Conservation (phyloP, 2,329 filamentous ascomycete species). For the Huntiella abstrusa region DNA sequence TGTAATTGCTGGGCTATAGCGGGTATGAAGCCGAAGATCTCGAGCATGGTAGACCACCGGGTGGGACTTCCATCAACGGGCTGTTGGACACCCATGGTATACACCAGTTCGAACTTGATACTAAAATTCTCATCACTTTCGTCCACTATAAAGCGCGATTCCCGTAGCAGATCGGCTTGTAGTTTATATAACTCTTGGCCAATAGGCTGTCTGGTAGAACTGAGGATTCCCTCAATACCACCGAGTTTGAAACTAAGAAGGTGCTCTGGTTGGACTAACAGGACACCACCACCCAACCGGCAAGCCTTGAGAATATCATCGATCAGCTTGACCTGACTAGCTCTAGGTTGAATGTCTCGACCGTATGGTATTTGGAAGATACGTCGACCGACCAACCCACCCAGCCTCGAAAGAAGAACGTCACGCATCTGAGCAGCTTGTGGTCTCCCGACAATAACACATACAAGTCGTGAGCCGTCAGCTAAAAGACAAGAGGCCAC, state of each 20-base stretch:
- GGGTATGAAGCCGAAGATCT: conserved; percentile 28
- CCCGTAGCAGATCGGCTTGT: conserved; percentile 25
- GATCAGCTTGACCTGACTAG: conserved; percentile 21
- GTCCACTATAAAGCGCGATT: conserved; percentile 38
- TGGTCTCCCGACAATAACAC: conserved; percentile 42
- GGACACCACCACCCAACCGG: conserved; percentile 28
- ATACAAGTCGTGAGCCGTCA: conserved; percentile 29
- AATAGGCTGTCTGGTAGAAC: not conserved
- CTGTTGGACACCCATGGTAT: conserved; percentile 37
- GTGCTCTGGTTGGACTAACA: conserved; percentile 46
- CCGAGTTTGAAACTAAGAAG: conserved; percentile 45
- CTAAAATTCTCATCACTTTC: conserved; percentile 47
- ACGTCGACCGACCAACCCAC: conserved; percentile 33
- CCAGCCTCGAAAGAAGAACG: conserved; percentile 33
- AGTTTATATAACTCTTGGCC: conserved; percentile 21
- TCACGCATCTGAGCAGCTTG: conserved; percentile 42
- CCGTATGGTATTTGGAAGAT: conserved; percentile 42
- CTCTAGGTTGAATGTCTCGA: conserved; percentile 22
- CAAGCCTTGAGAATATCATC: conserved; percentile 21
- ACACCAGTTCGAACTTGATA: conserved; percentile 41
- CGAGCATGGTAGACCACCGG: conserved; percentile 37
- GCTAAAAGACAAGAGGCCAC: conserved; percentile 38
- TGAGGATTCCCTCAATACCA: conserved; percentile 27
- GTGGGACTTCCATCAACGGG: conserved; percentile 32
- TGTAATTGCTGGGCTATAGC: conserved; percentile 17